phyloP scores from a whole-genome alignment of 2,329 filamentous ascomycete species.

The Aspergillus sp. region DNA sequence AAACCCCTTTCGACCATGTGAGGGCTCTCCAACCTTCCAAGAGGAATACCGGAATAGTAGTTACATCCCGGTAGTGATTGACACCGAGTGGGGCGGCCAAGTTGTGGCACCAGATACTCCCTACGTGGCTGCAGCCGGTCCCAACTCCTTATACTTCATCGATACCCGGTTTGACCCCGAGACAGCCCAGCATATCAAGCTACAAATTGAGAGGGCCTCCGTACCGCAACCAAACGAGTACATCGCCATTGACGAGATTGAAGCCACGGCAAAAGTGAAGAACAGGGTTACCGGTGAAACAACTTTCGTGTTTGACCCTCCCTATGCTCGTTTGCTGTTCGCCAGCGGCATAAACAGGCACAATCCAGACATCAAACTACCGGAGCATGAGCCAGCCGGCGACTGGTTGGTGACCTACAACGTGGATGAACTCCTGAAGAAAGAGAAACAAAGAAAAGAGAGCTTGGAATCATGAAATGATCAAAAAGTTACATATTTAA shows the following conservation, averaged over 20 bases:
- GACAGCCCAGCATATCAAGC: neutral
- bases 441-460: too few species aligned
- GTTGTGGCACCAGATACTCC: neutral
- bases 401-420: neutral
- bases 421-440: neutral
- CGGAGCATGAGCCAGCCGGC: neutral
- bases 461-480: too few species aligned
- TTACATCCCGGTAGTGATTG: neutral
- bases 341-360: neutral
- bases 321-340: neutral
- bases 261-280: neutral
- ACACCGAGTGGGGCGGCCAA: neutral
- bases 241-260: neutral
- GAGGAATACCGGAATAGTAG: neutral
- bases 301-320: neutral
- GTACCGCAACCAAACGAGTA: neutral
- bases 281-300: neutral
- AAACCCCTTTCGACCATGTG: neutral
- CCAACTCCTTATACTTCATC: neutral
- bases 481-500: too few species aligned
- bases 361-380: neutral
- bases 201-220: neutral
- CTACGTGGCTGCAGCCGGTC: neutral
- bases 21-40: conserved; percentile 2
- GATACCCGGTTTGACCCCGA: neutral